A percentile compares a stretch with the other conserved stretches of the same genome.
Evolutionary conservation across 108 stramenopile species (phyloP).

Genomic region (Schizochytrium sp.): DNA sequence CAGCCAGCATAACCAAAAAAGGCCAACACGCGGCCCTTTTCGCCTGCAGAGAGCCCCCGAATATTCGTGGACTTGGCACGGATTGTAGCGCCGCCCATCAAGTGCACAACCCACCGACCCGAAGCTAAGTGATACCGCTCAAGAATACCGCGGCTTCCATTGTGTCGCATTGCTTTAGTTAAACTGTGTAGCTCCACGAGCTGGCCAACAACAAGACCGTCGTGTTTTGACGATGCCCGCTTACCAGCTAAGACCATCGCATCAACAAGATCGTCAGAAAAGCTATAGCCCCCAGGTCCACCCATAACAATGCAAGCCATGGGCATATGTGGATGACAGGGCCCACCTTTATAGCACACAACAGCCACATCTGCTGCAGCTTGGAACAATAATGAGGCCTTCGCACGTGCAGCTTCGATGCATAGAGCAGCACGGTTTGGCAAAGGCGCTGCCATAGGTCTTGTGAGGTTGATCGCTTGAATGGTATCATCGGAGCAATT

Average conservation of each 20-base stretch:
- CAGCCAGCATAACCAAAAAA: slow-evolving; percentile 69
- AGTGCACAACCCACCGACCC: slow-evolving; percentile 63
- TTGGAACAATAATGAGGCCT: neutral
- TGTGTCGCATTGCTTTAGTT: neutral
- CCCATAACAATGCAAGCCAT: slow-evolving; percentile 57
- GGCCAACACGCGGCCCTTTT: slow-evolving; percentile 47
- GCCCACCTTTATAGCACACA: slow-evolving; percentile 63
- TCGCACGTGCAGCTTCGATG: neutral
- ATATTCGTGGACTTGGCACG: slow-evolving; percentile 42
- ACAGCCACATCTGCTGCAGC: neutral
- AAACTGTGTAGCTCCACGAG: slow-evolving; percentile 49
- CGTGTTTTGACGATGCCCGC: neutral
- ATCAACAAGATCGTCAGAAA: neutral
- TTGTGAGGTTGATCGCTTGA: slow-evolving; percentile 62
- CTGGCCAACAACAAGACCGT: slow-evolving; percentile 17
- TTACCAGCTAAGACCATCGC: slow-evolving; percentile 39
- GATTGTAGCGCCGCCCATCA: neutral
- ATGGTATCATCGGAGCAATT: slow-evolving; percentile 61
- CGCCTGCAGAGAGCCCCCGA: neutral
- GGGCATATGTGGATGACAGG: slow-evolving; percentile 55
- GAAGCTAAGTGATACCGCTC: neutral
- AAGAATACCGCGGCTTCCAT: slow-evolving; percentile 55
- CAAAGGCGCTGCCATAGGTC: slow-evolving; percentile 41
- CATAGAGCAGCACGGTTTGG: neutral
- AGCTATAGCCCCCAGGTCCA: neutral